Evolutionary conservation across 805 yeast species (phyloP).

Genomic region (Lachancea sp.): DNA sequence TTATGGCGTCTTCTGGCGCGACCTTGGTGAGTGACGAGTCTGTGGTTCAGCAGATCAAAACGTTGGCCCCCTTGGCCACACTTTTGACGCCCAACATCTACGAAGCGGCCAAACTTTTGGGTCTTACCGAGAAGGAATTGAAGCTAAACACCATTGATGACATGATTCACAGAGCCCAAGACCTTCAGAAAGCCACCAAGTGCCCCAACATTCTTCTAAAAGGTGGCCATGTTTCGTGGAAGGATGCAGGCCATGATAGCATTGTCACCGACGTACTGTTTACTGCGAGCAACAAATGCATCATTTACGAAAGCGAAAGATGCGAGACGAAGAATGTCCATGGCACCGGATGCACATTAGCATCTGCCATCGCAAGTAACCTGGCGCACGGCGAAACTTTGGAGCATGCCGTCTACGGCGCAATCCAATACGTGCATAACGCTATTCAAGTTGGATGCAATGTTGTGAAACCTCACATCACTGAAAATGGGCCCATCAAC

Average conservation of each 20-base stretch:
- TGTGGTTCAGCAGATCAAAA: slow-evolving; percentile 39
- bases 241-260: slow-evolving; percentile 20
- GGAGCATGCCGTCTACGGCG: slow-evolving; percentile 44
- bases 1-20: slow-evolving; percentile 76
- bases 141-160: slow-evolving; percentile 37
- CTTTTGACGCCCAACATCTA: slow-evolving; percentile 69
- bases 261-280: slow-evolving; percentile 50
- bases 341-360: slow-evolving; percentile 88
- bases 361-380: slow-evolving; percentile 74
- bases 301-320: slow-evolving; percentile 43
- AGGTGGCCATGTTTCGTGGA: slow-evolving; percentile 70
- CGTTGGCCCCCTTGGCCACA: slow-evolving; percentile 47
- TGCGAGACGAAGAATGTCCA: slow-evolving; percentile 55
- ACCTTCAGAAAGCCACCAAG: slow-evolving; percentile 35
- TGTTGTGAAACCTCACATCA: slow-evolving; percentile 31
- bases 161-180: slow-evolving; percentile 34
- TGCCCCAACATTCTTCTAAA: slow-evolving; percentile 58
- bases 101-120: slow-evolving; percentile 48
- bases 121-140: slow-evolving; percentile 15
- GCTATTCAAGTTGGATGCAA: slow-evolving; percentile 47
- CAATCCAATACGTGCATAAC: slow-evolving; percentile 59
- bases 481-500: slow-evolving; percentile 70
- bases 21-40: slow-evolving; percentile 43
- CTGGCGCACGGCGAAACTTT: slow-evolving; percentile 51
- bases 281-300: slow-evolving; percentile 35